Evolutionary conservation across 1,139 yeast species (phyloP).

Genomic region (Geotrichum aggregatum): DNA sequence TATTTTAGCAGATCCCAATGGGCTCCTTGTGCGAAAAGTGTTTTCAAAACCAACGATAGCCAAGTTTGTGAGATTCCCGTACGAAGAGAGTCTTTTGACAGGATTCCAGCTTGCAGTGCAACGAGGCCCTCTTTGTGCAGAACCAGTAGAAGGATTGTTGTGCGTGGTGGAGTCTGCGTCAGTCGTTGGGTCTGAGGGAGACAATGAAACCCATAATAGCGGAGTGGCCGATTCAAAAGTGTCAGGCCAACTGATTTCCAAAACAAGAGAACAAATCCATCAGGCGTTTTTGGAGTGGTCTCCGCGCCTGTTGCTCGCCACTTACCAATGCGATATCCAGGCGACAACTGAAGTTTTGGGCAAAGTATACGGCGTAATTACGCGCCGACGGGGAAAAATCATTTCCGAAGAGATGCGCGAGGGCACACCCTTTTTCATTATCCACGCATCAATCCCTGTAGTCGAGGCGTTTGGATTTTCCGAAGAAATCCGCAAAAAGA

Average conservation of each 20-base stretch:
- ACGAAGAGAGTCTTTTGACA: constrained; percentile 64
- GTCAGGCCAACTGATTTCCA: constrained; percentile 69
- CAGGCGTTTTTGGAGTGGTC: constrained; percentile 70
- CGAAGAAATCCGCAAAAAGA: constrained; percentile 86
- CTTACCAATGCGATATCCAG: constrained; percentile 92
- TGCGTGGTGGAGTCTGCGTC: constrained; percentile 46
- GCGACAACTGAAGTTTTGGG: constrained; percentile 93
- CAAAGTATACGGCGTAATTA: constrained; percentile 91
- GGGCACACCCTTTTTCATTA: constrained; percentile 92
- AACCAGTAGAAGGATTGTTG: constrained; percentile 79
- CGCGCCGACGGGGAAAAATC: constrained; percentile 79
- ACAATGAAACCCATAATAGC: constrained; percentile 34
- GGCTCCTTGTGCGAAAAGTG: constrained; percentile 19
- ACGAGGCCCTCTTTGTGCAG: constrained; percentile 86
- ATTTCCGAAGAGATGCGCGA: constrained; percentile 93
- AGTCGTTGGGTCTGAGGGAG: constrained; percentile 22
- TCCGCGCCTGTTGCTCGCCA: constrained; percentile 85
- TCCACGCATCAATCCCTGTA: constrained; percentile 83
- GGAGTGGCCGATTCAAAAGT: constrained; percentile 39
- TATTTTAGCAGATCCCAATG: constrained; percentile 56
- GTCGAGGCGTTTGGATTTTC: constrained; percentile 96
- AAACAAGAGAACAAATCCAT: constrained; percentile 70
- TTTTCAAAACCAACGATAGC: neutral
- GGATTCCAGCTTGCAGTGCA: constrained; percentile 81
- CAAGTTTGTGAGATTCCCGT: constrained; percentile 35